Evolutionary conservation across 116 monocot genomes (phyloP), one percentile per base, ranked within the genome.

Genomic region (Posidonia oceanica): DNA sequence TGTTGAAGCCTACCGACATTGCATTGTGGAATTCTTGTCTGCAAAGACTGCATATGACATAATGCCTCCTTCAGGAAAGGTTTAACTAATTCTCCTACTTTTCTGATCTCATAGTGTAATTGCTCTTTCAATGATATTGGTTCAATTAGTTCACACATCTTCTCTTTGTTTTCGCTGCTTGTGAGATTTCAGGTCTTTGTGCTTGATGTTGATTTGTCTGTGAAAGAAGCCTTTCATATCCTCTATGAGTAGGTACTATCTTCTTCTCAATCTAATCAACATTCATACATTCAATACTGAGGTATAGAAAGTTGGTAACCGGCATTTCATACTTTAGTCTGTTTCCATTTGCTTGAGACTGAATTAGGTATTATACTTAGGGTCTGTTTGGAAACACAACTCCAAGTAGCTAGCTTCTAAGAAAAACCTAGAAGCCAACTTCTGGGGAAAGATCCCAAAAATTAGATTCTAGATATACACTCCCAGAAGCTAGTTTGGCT

Each of bases 171-270:
- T 71, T 78, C 3, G 64, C 68, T 7, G n/a, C 59, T 38, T 65
- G 14, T 69, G 52, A 42, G n/a, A 69, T 73, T 62, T 64, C 73
- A 97, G 97, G 97, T 91, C 39, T 82, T 87, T 85, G 87, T 83
- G 21, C 82, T 97, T 7, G 97, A 97, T 81, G 85, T 97, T 48
- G 85, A 92, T 66, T 84, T 94, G 75, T 91, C 94, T 44, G 97
- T 97, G 71, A 97, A 97, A 72, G 89, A 92, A 80, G 91, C 97
- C 71, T 97, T 97, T 74, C 97, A 97, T 77, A 84, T 97, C 74
- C 85, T 97, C 39, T 86, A 92, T 77, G 97, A 97, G 75, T 87
- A 97, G 87, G 97, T 97, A 75, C 6, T 39, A n/a, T 38, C 38
- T 56, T 8, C n/a, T 39, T 39, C 16, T 69, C 53, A 10, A 54